Evolutionary conservation across 129 eudicot genomes (phyloP).

Genomic region (Ambrosia artemisiifolia): DNA sequence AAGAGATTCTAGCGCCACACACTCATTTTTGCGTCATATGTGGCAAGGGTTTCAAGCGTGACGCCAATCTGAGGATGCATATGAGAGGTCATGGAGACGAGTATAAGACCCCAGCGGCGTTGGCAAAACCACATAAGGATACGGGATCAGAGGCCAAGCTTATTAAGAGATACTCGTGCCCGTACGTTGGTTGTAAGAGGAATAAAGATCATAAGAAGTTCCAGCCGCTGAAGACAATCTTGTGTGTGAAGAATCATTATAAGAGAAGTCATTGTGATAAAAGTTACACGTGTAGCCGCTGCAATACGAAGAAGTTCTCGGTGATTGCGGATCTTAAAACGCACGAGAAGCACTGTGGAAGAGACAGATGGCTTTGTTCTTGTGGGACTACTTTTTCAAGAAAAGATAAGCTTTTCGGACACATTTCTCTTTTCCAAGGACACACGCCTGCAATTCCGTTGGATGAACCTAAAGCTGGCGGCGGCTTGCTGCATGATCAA

Average conservation of each 20-base stretch:
- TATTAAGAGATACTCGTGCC: slow-evolving; percentile 88
- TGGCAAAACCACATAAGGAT: slow-evolving; percentile 89
- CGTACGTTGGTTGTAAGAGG: slow-evolving; percentile 79
- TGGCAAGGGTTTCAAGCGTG: slow-evolving; percentile 93
- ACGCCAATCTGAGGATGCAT: slow-evolving; percentile 90
- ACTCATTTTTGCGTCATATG: slow-evolving; percentile 92
- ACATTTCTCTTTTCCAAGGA: slow-evolving; percentile 88
- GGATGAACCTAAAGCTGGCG: slow-evolving; percentile 46
- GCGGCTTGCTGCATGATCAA: slow-evolving; percentile 26
- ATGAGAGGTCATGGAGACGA: slow-evolving; percentile 99
- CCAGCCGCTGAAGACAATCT: slow-evolving; percentile 86
- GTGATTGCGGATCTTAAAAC: slow-evolving; percentile 96
- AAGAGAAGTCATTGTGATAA: slow-evolving; percentile 97
- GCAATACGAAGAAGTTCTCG: slow-evolving; percentile 82
- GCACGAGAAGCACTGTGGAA: slow-evolving; percentile 95
- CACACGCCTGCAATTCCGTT: slow-evolving; percentile 93
- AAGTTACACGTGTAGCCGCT: slow-evolving; percentile 89
- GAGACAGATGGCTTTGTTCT: slow-evolving; percentile 93
- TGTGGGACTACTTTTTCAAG: slow-evolving; percentile 97
- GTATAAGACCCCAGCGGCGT: slow-evolving; percentile 92
- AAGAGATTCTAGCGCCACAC: slow-evolving; percentile 94
- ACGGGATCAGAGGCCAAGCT: slow-evolving; percentile 50
- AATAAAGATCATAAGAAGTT: slow-evolving; percentile 91
- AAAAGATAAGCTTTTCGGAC: slow-evolving; percentile 95
- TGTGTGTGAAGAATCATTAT: slow-evolving; percentile 90